phyloP scores from a whole-genome alignment of 2,329 filamentous ascomycete species.

The Clonostachys chloroleuca region DNA sequence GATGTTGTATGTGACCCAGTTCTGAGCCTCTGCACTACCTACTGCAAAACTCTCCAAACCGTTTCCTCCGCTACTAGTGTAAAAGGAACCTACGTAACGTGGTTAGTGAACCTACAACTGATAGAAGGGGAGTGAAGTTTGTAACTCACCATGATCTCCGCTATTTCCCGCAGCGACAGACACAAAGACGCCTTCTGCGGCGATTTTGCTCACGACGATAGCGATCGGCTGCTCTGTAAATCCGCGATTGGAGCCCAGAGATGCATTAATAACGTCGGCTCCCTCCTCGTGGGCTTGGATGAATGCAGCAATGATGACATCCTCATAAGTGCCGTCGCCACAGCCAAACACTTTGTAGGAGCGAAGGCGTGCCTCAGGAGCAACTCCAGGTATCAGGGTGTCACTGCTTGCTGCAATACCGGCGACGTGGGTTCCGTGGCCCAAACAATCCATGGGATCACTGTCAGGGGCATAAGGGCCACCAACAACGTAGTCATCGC shows the following conservation, averaged over 20 bases:
- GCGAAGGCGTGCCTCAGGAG: constrained; percentile 50
- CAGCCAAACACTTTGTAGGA: constrained; percentile 56
- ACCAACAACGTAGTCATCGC: constrained; percentile 42
- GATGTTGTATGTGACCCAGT: no score
- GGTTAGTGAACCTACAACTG: no score
- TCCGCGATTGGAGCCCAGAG: constrained; percentile 44
- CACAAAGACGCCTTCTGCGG: constrained; percentile 46
- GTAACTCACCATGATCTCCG: constrained; percentile 37
- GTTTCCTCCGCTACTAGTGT: no score
- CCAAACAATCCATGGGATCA: constrained; percentile 50
- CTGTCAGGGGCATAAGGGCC: constrained; percentile 35
- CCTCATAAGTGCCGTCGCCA: constrained; percentile 40
- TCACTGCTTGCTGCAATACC: constrained; percentile 58
- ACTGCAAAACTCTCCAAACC: no score
- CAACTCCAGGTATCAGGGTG: constrained; percentile 51
- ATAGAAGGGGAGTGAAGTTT: no score
- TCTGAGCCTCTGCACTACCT: no score
- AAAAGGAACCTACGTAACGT: no score
- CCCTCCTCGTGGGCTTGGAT: constrained; percentile 57
- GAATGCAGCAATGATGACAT: constrained; percentile 55
- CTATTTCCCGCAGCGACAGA: constrained; percentile 47
- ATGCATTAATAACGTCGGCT: constrained; percentile 51
- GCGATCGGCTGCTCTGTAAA: constrained; percentile 49
- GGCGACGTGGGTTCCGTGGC: constrained; percentile 58
- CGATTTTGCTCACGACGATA: constrained; percentile 45